Percentiles rank a stretch among this genome's conserved stretches.
Conservation (phyloP, 768 basidiomycete species). For the Lepiota subincarnata region DNA sequence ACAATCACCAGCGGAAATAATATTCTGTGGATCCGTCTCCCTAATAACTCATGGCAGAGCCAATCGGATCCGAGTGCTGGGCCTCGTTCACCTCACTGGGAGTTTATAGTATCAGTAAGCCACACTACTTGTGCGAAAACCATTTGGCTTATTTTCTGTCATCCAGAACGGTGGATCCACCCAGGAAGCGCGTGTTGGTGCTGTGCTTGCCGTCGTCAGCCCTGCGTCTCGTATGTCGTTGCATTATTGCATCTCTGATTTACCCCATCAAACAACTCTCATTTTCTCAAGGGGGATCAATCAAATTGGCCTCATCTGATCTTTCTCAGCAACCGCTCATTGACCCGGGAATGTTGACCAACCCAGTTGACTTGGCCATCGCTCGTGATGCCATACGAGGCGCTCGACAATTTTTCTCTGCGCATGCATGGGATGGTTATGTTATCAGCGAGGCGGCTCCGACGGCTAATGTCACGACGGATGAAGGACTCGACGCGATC, state of each 20-base stretch:
- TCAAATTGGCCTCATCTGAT: conserved; percentile 12
- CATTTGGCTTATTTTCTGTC: neutral
- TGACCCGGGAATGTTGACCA: conserved; percentile 9
- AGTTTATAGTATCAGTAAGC: conserved; percentile 10
- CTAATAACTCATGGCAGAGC: neutral
- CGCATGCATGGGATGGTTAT: conserved; percentile 10
- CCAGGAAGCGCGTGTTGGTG: neutral
- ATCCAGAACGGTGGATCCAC: conserved; percentile 3
- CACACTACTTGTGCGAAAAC: neutral
- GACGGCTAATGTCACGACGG: neutral
- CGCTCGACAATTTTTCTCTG: conserved; percentile 3
- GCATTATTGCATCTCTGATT: neutral
- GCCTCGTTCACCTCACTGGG: conserved; percentile 19
- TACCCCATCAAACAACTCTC: neutral
- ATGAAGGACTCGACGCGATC: conserved; percentile 9
- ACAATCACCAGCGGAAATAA: conserved; percentile 10
- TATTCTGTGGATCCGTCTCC: conserved; percentile 19
- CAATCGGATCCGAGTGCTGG: conserved; percentile 22
- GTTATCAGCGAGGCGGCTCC: neutral
- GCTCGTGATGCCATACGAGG: conserved; percentile 13
- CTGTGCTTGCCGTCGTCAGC: conserved; percentile 3
- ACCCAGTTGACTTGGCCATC: conserved; percentile 17
- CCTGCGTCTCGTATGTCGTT: conserved; percentile 12
- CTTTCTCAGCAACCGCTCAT: conserved; percentile 12
- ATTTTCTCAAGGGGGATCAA: conserved; percentile 6